Evolutionary conservation across 495 filamentous ascomycete genomes (phyloP).

Genomic region (Penicillium verhagenii): DNA sequence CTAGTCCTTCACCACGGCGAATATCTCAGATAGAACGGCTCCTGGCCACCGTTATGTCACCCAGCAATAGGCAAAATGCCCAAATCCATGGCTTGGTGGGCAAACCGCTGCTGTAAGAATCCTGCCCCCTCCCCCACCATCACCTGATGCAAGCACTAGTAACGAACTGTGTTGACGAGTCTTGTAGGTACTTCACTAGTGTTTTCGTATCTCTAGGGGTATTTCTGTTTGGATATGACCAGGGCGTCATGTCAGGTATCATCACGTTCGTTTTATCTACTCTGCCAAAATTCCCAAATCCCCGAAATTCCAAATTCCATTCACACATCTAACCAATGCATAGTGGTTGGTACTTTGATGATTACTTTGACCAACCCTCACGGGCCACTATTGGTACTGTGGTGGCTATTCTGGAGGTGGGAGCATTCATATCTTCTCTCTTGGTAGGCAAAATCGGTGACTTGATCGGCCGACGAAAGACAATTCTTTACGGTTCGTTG

Average conservation of each 20-base stretch:
- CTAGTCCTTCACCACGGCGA: constrained; percentile 60
- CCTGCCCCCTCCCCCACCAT: constrained; percentile 5
- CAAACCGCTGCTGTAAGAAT: constrained; percentile 90
- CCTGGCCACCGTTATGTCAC: constrained; percentile 80
- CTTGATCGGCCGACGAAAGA: constrained; percentile 82
- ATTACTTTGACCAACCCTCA: constrained; percentile 88
- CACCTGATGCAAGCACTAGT: background rate
- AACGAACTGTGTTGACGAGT: constrained; percentile 31
- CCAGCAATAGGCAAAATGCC: constrained; percentile 61
- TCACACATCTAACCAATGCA: constrained; percentile 10
- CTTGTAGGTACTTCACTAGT: constrained; percentile 85
- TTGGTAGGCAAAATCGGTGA: constrained; percentile 89
- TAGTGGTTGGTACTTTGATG: constrained; percentile 81
- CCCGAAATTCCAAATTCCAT: background rate
- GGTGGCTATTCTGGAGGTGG: constrained; percentile 93
- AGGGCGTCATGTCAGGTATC: constrained; percentile 98
- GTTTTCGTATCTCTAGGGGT: constrained; percentile 98
- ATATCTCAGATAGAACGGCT: constrained; percentile 64
- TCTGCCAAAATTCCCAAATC: background rate
- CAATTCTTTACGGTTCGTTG: constrained; percentile 89
- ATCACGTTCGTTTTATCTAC: constrained; percentile 71
- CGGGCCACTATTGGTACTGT: constrained; percentile 87
- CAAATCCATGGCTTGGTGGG: constrained; percentile 89
- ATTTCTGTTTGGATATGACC: constrained; percentile 98
- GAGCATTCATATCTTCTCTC: constrained; percentile 87